These are phyloP conservation scores for Aschersonia sp. DNA, from an alignment of 2,329 filamentous ascomycete genomes.

Conservation along the genomic window DNA sequence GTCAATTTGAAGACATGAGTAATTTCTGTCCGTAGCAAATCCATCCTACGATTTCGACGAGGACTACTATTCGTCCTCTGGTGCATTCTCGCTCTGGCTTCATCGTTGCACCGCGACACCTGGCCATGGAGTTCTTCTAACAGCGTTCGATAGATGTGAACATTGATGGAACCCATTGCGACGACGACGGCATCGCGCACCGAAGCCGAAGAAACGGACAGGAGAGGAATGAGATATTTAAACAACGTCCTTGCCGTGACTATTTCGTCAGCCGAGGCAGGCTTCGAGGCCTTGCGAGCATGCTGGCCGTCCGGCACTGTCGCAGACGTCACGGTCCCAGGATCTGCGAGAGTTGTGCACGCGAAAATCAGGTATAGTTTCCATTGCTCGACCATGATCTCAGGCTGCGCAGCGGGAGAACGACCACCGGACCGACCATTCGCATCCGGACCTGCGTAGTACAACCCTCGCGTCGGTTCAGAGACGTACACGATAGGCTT, in stretches of 20 bases:
- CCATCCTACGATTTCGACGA: constrained; percentile 68
- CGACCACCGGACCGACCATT: constrained; percentile 35
- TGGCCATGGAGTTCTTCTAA: constrained; percentile 82
- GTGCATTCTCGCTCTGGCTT: constrained; percentile 76
- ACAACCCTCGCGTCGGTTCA: constrained; percentile 52
- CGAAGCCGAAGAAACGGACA: constrained; percentile 64
- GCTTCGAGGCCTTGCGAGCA: constrained; percentile 63
- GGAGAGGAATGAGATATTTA: constrained; percentile 76
- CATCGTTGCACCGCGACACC: constrained; percentile 74
- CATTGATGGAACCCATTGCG: constrained; percentile 87
- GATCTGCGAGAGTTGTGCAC: constrained; percentile 83
- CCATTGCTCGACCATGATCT: constrained; percentile 92
- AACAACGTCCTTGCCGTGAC: constrained; percentile 82
- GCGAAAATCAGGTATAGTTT: constrained; percentile 95
- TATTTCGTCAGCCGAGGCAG: constrained; percentile 58
- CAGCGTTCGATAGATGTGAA: constrained; percentile 81
- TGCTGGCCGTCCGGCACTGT: constrained; percentile 51
- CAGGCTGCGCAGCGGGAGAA: constrained; percentile 59
- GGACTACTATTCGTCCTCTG: constrained; percentile 75
- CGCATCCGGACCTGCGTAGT: constrained; percentile 43
- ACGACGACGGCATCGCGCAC: constrained; percentile 84
- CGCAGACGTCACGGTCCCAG: constrained; percentile 39
- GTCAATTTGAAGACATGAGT: constrained; percentile 94
- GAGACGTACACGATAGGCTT: constrained; percentile 66
- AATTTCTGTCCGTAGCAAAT: constrained; percentile 80